phyloP scores from a whole-genome alignment of 345 rosid species.

The Psidium guajava region DNA sequence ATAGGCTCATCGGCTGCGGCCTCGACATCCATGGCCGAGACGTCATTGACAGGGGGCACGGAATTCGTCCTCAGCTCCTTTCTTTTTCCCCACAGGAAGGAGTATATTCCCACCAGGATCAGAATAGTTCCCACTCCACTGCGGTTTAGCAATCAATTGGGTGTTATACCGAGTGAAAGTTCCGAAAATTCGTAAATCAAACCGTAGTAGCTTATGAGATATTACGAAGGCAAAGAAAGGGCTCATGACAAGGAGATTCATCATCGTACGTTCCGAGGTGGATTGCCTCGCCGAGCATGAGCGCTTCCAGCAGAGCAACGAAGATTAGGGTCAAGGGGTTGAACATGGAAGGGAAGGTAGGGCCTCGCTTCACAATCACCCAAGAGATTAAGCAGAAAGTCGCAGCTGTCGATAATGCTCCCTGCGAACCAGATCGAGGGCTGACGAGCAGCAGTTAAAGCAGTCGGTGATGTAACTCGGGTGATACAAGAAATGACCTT shows the following conservation, averaged over 20 bases:
- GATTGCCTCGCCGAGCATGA: constrained; percentile 18
- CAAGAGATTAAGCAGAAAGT: constrained; percentile 20
- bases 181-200: background rate
- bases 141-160: background rate
- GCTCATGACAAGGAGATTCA: background rate
- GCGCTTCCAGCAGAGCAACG: constrained; percentile 18
- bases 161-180: background rate
- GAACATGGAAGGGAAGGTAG: constrained; percentile 42
- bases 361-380: constrained; percentile 23
- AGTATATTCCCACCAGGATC: constrained; percentile 28
- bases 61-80: constrained; percentile 6
- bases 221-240: background rate
- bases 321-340: constrained; percentile 30
- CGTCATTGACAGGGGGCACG: background rate
- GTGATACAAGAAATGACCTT: background rate
- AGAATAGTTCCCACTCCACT: constrained; percentile 18
- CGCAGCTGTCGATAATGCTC: constrained; percentile 26
- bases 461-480: background rate
- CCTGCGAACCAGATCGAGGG: constrained; percentile 5
- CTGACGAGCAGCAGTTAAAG: background rate
- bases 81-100: constrained; percentile 22
- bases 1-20: background rate
- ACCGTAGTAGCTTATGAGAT: background rate
- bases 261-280: constrained; percentile 18
- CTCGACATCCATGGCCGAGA: background rate